A percentile compares a stretch with the other conserved stretches of the same genome.
These are phyloP conservation scores for Aechmea fasciata DNA, from an alignment of 176 grass and related monocot genomes.

Conservation along the genomic window DNA sequence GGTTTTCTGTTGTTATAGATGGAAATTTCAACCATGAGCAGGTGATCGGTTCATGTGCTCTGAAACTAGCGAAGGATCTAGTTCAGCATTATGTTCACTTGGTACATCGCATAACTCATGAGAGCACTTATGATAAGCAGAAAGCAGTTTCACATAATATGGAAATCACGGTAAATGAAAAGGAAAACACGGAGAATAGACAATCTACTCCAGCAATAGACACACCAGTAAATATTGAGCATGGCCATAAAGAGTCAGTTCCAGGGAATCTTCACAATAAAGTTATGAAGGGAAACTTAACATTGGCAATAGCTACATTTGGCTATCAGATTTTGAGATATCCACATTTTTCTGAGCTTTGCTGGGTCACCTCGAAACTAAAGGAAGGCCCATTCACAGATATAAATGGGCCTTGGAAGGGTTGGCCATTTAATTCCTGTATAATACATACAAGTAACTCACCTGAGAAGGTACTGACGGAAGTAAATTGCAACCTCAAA, in stretches of 20 bases:
- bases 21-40: constrained; percentile 46
- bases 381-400: constrained; percentile 79
- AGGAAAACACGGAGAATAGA: constrained; percentile 16
- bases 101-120: constrained; percentile 49
- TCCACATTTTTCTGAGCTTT: constrained; percentile 88
- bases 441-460: constrained; percentile 36
- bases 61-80: constrained; percentile 58
- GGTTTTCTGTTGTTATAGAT: constrained; percentile 73
- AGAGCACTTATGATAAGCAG: constrained; percentile 25
- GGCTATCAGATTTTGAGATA: constrained; percentile 78
- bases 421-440: constrained; percentile 97
- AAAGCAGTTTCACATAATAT: constrained; percentile 26
- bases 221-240: constrained; percentile 12
- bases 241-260: constrained; percentile 19
- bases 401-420: constrained; percentile 88
- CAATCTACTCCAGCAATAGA: constrained; percentile 9
- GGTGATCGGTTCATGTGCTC: constrained; percentile 59
- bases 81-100: constrained; percentile 70
- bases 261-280: constrained; percentile 28
- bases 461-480: constrained; percentile 37
- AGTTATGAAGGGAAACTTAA: constrained; percentile 34
- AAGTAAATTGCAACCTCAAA: constrained; percentile 40
- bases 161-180: constrained; percentile 28
- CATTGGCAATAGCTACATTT: constrained; percentile 67
- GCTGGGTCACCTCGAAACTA: constrained; percentile 88